Evolutionary conservation across 2,329 filamentous ascomycete genomes (phyloP).

Genomic region (Fusarium albosuccineum): DNA sequence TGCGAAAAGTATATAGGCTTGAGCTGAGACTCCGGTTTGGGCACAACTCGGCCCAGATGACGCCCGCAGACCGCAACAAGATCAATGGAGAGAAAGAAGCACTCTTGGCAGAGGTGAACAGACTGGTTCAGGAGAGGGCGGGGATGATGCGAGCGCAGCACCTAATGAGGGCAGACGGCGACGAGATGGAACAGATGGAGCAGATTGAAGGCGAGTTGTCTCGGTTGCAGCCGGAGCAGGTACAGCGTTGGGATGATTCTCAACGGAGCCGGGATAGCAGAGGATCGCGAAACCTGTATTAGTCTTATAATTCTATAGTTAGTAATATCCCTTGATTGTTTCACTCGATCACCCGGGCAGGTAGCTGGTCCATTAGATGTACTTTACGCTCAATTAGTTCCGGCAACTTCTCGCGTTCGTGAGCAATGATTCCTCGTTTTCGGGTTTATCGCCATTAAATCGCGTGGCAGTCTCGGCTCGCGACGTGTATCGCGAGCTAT

Average conservation of each 20-base stretch:
- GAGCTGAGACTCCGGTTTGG: background rate
- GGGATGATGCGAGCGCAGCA: background rate
- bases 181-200: background rate
- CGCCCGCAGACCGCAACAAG: conserved; percentile 2
- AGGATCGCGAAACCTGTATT: background rate
- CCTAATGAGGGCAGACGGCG: background rate
- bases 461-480: background rate
- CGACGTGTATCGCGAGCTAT: background rate
- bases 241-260: background rate
- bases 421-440: background rate
- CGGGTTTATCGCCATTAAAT: conserved; percentile 5
- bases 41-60: background rate
- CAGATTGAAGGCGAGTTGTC: background rate
- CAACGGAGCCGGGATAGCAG: background rate
- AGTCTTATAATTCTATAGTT: background rate
- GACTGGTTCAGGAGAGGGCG: background rate
- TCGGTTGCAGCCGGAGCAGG: background rate
- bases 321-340: no score
- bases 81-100: background rate
- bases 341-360: no score
- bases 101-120: conserved; percentile 2
- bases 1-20: conserved; percentile 4
- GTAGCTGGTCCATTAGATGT: no score
- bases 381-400: no score
- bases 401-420: no score